These are phyloP conservation scores for Rhynchospora pubera DNA, from an alignment of 176 grass and related monocot genomes.

Conservation along the genomic window DNA sequence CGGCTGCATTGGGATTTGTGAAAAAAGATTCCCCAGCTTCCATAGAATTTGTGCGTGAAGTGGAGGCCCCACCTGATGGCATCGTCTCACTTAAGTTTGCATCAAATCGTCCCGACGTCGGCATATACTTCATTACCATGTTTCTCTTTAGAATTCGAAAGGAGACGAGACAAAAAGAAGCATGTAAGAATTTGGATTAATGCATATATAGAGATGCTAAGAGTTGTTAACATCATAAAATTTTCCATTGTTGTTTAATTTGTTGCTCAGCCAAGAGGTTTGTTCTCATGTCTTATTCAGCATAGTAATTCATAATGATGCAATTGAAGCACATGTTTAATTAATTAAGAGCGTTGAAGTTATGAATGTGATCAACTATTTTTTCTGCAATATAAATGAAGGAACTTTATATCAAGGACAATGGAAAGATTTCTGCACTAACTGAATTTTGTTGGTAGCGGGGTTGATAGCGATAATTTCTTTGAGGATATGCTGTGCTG, in stretches of 20 bases:
- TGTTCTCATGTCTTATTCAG: not conserved
- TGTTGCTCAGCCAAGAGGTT: not conserved
- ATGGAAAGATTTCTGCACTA: not conserved
- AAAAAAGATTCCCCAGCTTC: slow-evolving; percentile 32
- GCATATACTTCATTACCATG: slow-evolving; percentile 36
- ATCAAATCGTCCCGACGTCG: slow-evolving; percentile 21
- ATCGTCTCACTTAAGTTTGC: slow-evolving; percentile 29
- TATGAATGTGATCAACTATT: no score
- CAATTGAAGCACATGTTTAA: not conserved
- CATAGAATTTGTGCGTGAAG: slow-evolving; percentile 17
- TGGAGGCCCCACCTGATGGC: slow-evolving; percentile 33
- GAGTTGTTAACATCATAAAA: not conserved
- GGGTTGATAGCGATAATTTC: slow-evolving; percentile 6
- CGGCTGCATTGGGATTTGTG: slow-evolving; percentile 28
- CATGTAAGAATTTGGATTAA: not conserved
- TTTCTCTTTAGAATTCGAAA: slow-evolving; percentile 24
- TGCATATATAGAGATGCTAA: no score
- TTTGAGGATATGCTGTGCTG: not conserved
- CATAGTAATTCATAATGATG: not conserved
- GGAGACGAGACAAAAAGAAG: not conserved
- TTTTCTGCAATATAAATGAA: not conserved
- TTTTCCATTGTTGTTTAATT: not conserved
- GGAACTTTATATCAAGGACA: not conserved
- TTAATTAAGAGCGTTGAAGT: no score
- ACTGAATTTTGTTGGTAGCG: not conserved